These are phyloP conservation scores for Neodidymelliopsis sp. DNA, from an alignment of 2,329 filamentous ascomycete species.

Conservation along the genomic window DNA sequence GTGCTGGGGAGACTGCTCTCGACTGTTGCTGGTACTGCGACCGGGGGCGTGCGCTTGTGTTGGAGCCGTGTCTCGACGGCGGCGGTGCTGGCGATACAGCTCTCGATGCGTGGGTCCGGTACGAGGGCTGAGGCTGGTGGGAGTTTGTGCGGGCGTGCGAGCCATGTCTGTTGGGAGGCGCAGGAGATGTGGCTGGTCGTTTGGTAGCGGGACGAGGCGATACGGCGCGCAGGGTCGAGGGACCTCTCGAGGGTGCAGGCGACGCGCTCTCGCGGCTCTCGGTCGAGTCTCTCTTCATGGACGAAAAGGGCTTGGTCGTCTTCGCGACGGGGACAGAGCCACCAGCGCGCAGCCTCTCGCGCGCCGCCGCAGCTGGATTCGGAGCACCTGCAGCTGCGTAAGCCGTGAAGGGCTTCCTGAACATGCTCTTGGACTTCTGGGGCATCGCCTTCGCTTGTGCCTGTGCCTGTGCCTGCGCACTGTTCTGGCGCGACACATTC, in stretches of 20 bases:
- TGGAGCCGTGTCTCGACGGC: slow-evolving; percentile 21
- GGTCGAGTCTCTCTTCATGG: slow-evolving; percentile 57
- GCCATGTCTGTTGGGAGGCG: slow-evolving; percentile 38
- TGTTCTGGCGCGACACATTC: slow-evolving; percentile 60
- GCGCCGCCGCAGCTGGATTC: slow-evolving; percentile 51
- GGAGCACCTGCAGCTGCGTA: slow-evolving; percentile 57
- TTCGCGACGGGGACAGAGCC: slow-evolving; percentile 44
- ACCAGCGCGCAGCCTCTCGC: slow-evolving; percentile 44
- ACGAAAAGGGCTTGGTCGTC: slow-evolving; percentile 57
- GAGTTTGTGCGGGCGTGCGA: slow-evolving; percentile 36
- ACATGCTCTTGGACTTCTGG: slow-evolving; percentile 62
- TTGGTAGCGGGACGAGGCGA: slow-evolving; percentile 50
- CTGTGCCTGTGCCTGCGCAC: slow-evolving; percentile 55
- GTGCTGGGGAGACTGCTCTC: slow-evolving; percentile 39
- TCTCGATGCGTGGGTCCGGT: slow-evolving; percentile 25
- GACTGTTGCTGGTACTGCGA: slow-evolving; percentile 33
- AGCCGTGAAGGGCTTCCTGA: slow-evolving; percentile 71
- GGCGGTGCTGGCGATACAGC: slow-evolving; percentile 39
- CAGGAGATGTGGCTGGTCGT: slow-evolving; percentile 50
- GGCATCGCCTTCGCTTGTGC: slow-evolving; percentile 54
- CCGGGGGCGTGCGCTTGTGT: slow-evolving; percentile 24
- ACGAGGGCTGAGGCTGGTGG: slow-evolving; percentile 34
- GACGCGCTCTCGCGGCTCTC: slow-evolving; percentile 44
- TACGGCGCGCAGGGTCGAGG: slow-evolving; percentile 47
- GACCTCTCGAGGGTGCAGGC: slow-evolving; percentile 33